Percentiles rank a stretch among this genome's conserved stretches.
These are phyloP conservation scores for Irpex sp. DNA, from an alignment of 1,284 basidiomycete species.

Conservation along the genomic window DNA sequence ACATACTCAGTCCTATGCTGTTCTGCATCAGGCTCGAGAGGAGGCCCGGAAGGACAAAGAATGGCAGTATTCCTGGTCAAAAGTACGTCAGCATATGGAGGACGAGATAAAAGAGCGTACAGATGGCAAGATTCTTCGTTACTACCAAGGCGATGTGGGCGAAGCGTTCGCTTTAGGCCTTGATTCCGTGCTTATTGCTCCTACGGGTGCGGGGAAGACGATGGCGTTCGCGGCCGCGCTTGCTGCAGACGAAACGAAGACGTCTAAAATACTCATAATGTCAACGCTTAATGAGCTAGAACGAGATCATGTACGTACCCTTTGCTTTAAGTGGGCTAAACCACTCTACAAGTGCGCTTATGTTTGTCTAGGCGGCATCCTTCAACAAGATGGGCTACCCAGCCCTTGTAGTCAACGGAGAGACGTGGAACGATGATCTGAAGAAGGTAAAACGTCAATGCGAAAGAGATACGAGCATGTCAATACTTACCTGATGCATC, in stretches of 20 bases:
- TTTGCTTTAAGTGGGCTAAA: too few relatives aligned
- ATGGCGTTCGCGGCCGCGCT: too few relatives aligned
- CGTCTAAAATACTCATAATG: slow-evolving; percentile 26
- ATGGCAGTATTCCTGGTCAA: neutral
- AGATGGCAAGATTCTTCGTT: too few relatives aligned
- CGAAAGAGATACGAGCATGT: too few relatives aligned
- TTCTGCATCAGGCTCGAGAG: neutral
- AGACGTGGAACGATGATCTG: slow-evolving; percentile 18
- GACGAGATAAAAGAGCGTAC: too few relatives aligned
- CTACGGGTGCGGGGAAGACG: too few relatives aligned
- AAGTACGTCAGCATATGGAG: neutral
- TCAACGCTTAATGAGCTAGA: slow-evolving; percentile 33
- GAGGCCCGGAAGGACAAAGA: neutral
- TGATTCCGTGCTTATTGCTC: too few relatives aligned
- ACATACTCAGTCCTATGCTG: neutral
- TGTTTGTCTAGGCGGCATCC: slow-evolving; percentile 14
- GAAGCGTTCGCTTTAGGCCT: too few relatives aligned
- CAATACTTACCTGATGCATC: neutral
- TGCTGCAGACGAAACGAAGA: slow-evolving; percentile 10
- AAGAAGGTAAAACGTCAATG: too few relatives aligned
- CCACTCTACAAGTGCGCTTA: neutral
- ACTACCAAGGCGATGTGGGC: too few relatives aligned
- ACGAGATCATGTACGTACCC: slow-evolving; percentile 6
- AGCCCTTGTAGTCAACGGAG: slow-evolving; percentile 30
- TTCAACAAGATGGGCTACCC: slow-evolving; percentile 26